Base-by-base conservation (phyloP, 139 green algal genomes). In the Coelastrella sp. region DNA sequence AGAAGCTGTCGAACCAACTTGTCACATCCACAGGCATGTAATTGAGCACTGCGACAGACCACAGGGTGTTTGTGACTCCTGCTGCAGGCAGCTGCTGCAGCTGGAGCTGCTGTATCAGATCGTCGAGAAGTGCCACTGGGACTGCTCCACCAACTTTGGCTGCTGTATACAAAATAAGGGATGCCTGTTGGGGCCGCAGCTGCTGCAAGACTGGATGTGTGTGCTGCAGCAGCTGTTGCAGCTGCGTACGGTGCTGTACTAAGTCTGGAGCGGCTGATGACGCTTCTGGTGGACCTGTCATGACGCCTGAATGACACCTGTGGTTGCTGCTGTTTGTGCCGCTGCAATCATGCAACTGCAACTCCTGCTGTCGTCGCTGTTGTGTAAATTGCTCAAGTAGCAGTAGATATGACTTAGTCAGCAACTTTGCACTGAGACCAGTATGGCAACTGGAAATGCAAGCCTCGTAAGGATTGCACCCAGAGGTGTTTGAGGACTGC, bases 51-150 rank as follows among this genome's bases (percentile, higher is more conserved):
- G 77, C 77, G 4, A 75, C 21, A 5, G 77, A 37, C 77, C 77
- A 84, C 15, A 84, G 5, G 7, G 37, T n/a, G 35, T 84, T 84
- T 15, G 59, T 64, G n/a, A 84, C 38, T 4, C 37, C 77, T 23
- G 60, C 38, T 32, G 73, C 32, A n/a, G 48, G 50, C 50, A 81
- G 73, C 77, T 74, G 57, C 23, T 57, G 23, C 59, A 84, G 41
- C 77, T 84, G 77, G 13, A 8, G 25, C 25, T 71, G 64, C 60
- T 62, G 83, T 40, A 64, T 35, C 53, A 53, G 72, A 35, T 38
- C 81, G 34, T 38, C 25, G 50, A 59, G 53, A 41, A 86, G 25
- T 34, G 11, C 25, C 8, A n/a, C 17, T 51, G 41, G 41, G 5
- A 17, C 30, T 5, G n/a, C 38, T 8, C 60, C n/a, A 4, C 30